A percentile compares a stretch with the other conserved stretches of the same genome.
These are phyloP conservation scores for Fonsecaea monophora DNA, from an alignment of 2,329 filamentous ascomycete genomes.

Conservation along the genomic window DNA sequence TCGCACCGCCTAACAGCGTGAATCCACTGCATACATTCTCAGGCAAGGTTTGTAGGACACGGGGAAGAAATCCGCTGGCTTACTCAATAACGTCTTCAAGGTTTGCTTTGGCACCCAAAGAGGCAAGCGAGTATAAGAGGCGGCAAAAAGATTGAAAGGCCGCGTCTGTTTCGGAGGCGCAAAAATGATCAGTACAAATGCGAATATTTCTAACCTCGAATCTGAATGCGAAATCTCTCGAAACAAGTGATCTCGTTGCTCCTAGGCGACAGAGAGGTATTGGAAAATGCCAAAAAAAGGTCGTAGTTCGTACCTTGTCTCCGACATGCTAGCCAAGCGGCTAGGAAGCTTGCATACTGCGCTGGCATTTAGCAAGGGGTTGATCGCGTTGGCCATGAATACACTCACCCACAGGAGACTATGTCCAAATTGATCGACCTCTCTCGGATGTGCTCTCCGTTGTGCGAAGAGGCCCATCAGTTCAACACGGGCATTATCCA, in stretches of 20 bases:
- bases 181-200: not conserved
- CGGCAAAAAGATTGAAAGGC: not conserved
- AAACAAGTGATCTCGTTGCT: not conserved
- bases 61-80: not conserved
- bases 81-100: not conserved
- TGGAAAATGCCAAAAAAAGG: not conserved
- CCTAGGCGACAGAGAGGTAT: not conserved
- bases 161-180: not conserved
- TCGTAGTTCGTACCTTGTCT: not conserved
- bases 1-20: not conserved
- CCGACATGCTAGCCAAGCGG: too few species aligned
- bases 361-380: not conserved
- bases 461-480: constrained; percentile 11
- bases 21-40: not conserved
- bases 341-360: not conserved
- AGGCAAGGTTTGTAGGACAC: not conserved
- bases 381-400: not conserved
- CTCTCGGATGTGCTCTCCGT: constrained; percentile 11
- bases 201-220: not conserved
- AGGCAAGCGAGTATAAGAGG: not conserved
- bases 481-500: not conserved
- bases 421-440: not conserved
- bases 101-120: not conserved
- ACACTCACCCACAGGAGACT: constrained; percentile 5
- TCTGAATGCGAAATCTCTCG: not conserved